These are phyloP conservation scores for Cinnamomum chago DNA, from an alignment of 164 flowering plant species.

Conservation along the genomic window DNA sequence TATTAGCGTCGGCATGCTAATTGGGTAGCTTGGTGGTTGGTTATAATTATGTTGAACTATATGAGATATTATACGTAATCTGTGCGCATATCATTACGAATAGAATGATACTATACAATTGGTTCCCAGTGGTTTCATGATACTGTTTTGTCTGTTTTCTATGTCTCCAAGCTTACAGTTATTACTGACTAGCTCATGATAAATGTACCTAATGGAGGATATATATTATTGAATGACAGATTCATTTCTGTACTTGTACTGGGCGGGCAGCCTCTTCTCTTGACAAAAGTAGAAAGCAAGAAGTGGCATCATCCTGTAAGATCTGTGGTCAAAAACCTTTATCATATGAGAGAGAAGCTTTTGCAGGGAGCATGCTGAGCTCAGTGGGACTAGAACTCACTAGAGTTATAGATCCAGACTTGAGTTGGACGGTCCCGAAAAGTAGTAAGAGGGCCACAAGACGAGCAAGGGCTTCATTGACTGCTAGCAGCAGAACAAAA, in stretches of 20 bases:
- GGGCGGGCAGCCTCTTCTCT: constrained; percentile 24
- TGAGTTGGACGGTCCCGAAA: constrained; percentile 33
- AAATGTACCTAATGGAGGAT: no score
- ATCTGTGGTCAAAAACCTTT: constrained; percentile 26
- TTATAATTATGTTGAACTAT: no score
- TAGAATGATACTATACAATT: no score
- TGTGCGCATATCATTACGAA: no score
- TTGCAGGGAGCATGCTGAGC: constrained; percentile 33
- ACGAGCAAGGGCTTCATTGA: constrained; percentile 20
- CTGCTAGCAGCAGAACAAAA: constrained; percentile 11
- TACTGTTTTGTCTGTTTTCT: no score
- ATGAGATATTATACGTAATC: no score
- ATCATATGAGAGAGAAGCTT: constrained; percentile 22
- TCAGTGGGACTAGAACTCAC: constrained; percentile 27
- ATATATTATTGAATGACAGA: constrained; percentile 12
- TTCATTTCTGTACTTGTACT: constrained; percentile 26
- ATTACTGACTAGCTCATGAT: no score
- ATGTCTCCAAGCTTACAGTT: no score
- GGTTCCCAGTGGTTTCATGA: no score
- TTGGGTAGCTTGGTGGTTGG: no score
- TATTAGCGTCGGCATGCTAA: no score
- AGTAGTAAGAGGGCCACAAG: constrained; percentile 29
- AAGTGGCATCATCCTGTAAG: constrained; percentile 20
- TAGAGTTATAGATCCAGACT: constrained; percentile 26
- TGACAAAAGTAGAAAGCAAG: constrained; percentile 12